phyloP scores from a whole-genome alignment of 2,329 filamentous ascomycete genomes.

The Myriosclerotinia curreyana region DNA sequence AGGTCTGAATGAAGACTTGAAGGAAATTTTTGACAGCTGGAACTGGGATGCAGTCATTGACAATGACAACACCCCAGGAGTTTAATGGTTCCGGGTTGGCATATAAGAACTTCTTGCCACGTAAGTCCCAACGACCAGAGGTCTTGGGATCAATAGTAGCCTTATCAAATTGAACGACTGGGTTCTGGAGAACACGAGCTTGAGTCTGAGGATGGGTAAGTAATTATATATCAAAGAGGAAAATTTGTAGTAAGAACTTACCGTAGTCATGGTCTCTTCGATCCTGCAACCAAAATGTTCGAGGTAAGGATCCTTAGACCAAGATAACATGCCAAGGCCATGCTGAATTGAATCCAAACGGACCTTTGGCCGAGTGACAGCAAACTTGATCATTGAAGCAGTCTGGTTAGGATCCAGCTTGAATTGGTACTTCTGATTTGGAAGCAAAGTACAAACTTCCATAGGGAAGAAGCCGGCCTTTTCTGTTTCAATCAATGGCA shows the following conservation, averaged over 20 bases:
- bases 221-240: background rate
- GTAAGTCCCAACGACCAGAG: slow-evolving; percentile 81
- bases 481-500: slow-evolving; percentile 58
- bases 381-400: slow-evolving; percentile 85
- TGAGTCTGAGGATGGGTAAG: slow-evolving; percentile 48
- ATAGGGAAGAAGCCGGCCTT: slow-evolving; percentile 57
- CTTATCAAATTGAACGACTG: slow-evolving; percentile 62
- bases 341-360: slow-evolving; percentile 67
- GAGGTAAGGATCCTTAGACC: slow-evolving; percentile 67
- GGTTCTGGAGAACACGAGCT: slow-evolving; percentile 68
- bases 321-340: slow-evolving; percentile 65
- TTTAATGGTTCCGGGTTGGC: slow-evolving; percentile 61
- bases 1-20: slow-evolving; percentile 59
- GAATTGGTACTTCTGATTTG: slow-evolving; percentile 59
- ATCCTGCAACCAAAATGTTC: slow-evolving; percentile 72
- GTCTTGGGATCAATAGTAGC: slow-evolving; percentile 57
- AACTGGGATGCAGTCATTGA: slow-evolving; percentile 54
- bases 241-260: slow-evolving; percentile 28
- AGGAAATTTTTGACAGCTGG: slow-evolving; percentile 52
- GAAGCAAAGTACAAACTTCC: slow-evolving; percentile 54
- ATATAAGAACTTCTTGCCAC: slow-evolving; percentile 72
- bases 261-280: slow-evolving; percentile 56
- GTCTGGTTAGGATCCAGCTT: slow-evolving; percentile 63
- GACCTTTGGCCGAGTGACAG: slow-evolving; percentile 70
- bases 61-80: slow-evolving; percentile 72